These are phyloP conservation scores for Potentilla sterilis DNA, from an alignment of 306 rosid species.

Conservation along the genomic window DNA sequence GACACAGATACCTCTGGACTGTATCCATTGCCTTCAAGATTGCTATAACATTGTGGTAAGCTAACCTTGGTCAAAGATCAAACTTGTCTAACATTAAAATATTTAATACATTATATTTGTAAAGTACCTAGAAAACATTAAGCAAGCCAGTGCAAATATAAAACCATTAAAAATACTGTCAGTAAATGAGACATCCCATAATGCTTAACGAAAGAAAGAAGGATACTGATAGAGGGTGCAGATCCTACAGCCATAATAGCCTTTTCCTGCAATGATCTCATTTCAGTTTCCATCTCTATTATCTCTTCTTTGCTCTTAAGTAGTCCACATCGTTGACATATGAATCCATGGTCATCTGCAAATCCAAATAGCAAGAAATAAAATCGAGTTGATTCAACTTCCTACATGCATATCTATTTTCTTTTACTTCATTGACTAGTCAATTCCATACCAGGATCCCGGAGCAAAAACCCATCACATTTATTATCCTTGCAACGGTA, in stretches of 20 bases:
- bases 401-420: background rate
- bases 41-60: constrained; percentile 50
- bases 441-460: constrained; percentile 56
- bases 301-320: constrained; percentile 68
- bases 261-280: constrained; percentile 54
- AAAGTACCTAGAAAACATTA: constrained; percentile 4
- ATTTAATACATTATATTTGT: constrained; percentile 11
- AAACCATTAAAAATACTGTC: background rate
- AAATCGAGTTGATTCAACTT: background rate
- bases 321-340: constrained; percentile 75
- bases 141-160: background rate
- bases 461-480: constrained; percentile 81
- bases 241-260: constrained; percentile 30
- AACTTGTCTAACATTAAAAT: constrained; percentile 21
- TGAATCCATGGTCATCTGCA: constrained; percentile 66
- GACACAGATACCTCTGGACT: constrained; percentile 61
- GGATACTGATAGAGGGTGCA: constrained; percentile 62
- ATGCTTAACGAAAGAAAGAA: constrained; percentile 31
- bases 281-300: constrained; percentile 50
- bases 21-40: constrained; percentile 51
- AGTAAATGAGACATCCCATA: background rate
- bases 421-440: background rate
- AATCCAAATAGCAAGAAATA: constrained; percentile 8
- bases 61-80: constrained; percentile 62
- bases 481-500: constrained; percentile 65